Evolutionary conservation across 495 filamentous ascomycete genomes (phyloP), one percentile per base, ranked within the genome.

Genomic region (Aspergillus wentii): DNA sequence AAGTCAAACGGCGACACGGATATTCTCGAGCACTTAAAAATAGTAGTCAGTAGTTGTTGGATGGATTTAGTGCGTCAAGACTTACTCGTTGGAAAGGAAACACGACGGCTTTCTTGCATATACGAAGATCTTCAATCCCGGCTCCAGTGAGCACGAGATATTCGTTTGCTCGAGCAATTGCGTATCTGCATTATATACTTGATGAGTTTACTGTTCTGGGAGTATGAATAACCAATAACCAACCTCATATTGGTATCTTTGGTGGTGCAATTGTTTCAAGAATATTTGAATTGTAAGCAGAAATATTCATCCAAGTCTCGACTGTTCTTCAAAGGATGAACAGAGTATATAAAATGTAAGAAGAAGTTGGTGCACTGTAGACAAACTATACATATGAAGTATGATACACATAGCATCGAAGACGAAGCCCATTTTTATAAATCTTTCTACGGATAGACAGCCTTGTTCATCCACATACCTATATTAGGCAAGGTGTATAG

Each of bases 121-220:
- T 86, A 47, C 71, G 73, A 39, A 92, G 75, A 52, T 72, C 78
- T 8, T 75, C 66, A 41, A 92, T 73, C 39, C 80, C 75, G 52
- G 78, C 80, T 62, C 86, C 86, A 35, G 86, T 91, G 48, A 91
- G 77, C 72, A 84, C 83, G 58, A 90, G 81, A 68, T 89, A 89
- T 49, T 74, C 63, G 42, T 59, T 65, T 29, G 64, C 59, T 32
- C 54, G 40, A 15, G 62, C 53, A 23, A 69, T 56, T 23, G 54
- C 44, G 31, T 62, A 69, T 38, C 56, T n/a, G 10, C 4, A 29
- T 29, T n/a, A n/a, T n/a, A n/a, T n/a, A n/a, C n/a, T n/a, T n/a
- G n/a, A n/a, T n/a, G n/a, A n/a, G n/a, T n/a, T n/a, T n/a, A n/a
- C n/a, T n/a, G n/a, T n/a, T n/a, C n/a, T n/a, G n/a, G n/a, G n/a